These are phyloP conservation scores for Yamadazyma sp. DNA, from an alignment of 1,139 yeast species.

Conservation along the genomic window DNA sequence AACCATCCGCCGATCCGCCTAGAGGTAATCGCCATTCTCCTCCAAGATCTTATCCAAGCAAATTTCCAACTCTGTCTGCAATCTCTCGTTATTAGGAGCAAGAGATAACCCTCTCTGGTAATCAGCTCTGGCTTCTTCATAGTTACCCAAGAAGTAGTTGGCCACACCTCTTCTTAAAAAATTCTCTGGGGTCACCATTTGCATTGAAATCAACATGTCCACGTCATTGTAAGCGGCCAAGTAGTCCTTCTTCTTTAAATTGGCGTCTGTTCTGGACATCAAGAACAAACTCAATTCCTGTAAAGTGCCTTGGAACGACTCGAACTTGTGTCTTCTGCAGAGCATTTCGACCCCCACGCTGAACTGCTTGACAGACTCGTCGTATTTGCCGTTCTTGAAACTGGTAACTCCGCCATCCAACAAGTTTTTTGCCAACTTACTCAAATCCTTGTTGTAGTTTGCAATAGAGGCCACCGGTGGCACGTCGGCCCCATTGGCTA, in stretches of 20 bases:
- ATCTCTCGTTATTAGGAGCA: slow-evolving; percentile 51
- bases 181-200: slow-evolving; percentile 74
- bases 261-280: slow-evolving; percentile 82
- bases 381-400: slow-evolving; percentile 59
- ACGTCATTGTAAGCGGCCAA: slow-evolving; percentile 81
- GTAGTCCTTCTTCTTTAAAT: slow-evolving; percentile 62
- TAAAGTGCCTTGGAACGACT: slow-evolving; percentile 74
- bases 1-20: no score
- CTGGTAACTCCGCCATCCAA: slow-evolving; percentile 71
- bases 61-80: slow-evolving; percentile 41
- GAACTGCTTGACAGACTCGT: slow-evolving; percentile 74
- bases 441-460: slow-evolving; percentile 54
- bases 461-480: slow-evolving; percentile 65
- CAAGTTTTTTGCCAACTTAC: slow-evolving; percentile 69
- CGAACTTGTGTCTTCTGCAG: slow-evolving; percentile 80
- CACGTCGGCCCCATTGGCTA: slow-evolving; percentile 61
- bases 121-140: slow-evolving; percentile 70
- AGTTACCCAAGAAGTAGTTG: slow-evolving; percentile 65
- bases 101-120: slow-evolving; percentile 76
- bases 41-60: slow-evolving; percentile 48
- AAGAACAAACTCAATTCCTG: slow-evolving; percentile 75
- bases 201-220: slow-evolving; percentile 63
- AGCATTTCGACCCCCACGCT: slow-evolving; percentile 82
- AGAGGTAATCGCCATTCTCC: slow-evolving; percentile 50
- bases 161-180: slow-evolving; percentile 83